These are phyloP conservation scores for Penicillium verhagenii DNA, from an alignment of 495 filamentous ascomycete species.

Conservation along the genomic window DNA sequence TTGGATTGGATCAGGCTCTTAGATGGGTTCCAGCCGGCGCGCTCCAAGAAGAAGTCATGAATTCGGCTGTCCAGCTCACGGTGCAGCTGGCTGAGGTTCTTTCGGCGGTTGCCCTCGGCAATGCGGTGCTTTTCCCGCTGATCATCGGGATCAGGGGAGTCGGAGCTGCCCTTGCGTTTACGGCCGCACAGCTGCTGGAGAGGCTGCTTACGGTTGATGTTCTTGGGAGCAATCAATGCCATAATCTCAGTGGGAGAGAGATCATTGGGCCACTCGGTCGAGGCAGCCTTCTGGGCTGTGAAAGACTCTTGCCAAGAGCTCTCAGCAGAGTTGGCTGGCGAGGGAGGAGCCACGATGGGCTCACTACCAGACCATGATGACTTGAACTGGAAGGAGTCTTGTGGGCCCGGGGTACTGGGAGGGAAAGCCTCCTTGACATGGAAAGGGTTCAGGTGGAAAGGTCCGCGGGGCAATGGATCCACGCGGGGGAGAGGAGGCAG, in stretches of 20 bases:
- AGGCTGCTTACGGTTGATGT: constrained; percentile 45
- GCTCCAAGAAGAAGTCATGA: constrained; percentile 45
- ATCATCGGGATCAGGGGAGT: constrained; percentile 38
- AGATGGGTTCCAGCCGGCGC: constrained; percentile 45
- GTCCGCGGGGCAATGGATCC: constrained; percentile 42
- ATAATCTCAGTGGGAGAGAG: constrained; percentile 38
- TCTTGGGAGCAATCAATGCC: constrained; percentile 38
- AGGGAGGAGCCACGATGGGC: constrained; percentile 38
- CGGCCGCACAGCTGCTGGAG: constrained; percentile 47
- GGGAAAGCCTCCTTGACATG: constrained; percentile 28
- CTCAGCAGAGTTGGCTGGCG: constrained; percentile 44
- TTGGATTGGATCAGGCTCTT: constrained; percentile 48
- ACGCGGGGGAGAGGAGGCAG: constrained; percentile 45
- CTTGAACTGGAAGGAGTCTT: constrained; percentile 42
- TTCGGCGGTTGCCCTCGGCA: constrained; percentile 46
- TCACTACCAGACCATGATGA: constrained; percentile 36
- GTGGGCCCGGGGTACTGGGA: constrained; percentile 36
- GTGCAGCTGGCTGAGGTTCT: constrained; percentile 44
- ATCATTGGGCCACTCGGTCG: constrained; percentile 36
- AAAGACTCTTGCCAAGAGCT: constrained; percentile 44
- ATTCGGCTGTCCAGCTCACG: constrained; percentile 43
- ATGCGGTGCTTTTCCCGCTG: constrained; percentile 49
- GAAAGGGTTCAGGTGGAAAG: constrained; percentile 46
- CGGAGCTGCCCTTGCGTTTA: constrained; percentile 44
- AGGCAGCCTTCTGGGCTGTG: constrained; percentile 27